Conservation (phyloP, 106 monocot genomes). For the Allium cepa region DNA sequence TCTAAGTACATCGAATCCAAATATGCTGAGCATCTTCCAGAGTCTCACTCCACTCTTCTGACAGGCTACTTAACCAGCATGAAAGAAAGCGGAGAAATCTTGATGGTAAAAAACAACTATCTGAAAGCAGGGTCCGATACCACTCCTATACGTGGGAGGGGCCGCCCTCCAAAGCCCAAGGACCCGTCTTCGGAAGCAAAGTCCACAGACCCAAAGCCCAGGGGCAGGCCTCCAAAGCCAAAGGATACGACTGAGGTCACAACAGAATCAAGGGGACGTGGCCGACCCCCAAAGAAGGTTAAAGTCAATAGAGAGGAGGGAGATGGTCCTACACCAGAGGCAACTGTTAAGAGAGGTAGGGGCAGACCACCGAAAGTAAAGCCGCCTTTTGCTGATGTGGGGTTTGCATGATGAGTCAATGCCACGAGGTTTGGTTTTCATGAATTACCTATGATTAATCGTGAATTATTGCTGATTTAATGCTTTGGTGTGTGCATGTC, state of each 20-base stretch:
- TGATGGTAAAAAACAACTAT: constrained; percentile 40
- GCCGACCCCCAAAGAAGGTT: constrained; percentile 51
- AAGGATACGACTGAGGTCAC: constrained; percentile 35
- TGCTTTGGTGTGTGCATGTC: too few species aligned
- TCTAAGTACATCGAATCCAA: constrained; percentile 52
- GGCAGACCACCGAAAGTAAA: constrained; percentile 8
- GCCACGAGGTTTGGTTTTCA: too few species aligned
- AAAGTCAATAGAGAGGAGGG: background rate
- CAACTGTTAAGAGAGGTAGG: constrained; percentile 16
- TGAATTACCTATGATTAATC: too few species aligned
- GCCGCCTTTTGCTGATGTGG: background rate
- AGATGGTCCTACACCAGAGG: background rate
- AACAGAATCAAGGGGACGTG: constrained; percentile 34
- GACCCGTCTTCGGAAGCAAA: constrained; percentile 16
- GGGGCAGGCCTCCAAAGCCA: constrained; percentile 57
- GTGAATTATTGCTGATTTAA: too few species aligned
- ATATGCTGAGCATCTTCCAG: constrained; percentile 44
- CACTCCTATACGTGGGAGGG: background rate
- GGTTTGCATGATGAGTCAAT: background rate
- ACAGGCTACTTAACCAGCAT: constrained; percentile 30
- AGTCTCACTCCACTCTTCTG: constrained; percentile 26
- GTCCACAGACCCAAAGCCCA: constrained; percentile 2
- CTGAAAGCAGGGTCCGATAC: constrained; percentile 14
- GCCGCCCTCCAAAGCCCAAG: constrained; percentile 5
- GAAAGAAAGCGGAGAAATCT: constrained; percentile 45